Evolutionary conservation across 345 rosid genomes (phyloP), one percentile per base, ranked within the genome.

Genomic region (Gossypium sturtianum): DNA sequence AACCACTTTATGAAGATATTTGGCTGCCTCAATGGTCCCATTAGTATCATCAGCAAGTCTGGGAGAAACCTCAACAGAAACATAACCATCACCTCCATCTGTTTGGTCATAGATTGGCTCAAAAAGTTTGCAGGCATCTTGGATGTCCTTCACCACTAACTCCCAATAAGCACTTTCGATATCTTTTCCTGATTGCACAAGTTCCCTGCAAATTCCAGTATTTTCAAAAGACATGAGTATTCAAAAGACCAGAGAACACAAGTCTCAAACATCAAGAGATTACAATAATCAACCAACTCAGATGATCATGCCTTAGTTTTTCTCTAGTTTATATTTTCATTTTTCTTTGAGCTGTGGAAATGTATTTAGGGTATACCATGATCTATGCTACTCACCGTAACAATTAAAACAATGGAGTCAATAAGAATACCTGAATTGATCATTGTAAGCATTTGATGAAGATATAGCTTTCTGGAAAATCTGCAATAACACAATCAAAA

Each of bases 391-490:
- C 12, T 27, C 59, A 16, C 27, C 13, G 53, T 9, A 70, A 70
- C 3, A 17, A 23, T 29, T 70, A 17, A 9, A 34, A 70, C 27
- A 1, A 29, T 25, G 22, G 22, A 47, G 44, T 57, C 9, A 6
- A 49, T 8, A 23, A 44, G 51, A 23, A 61, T 61, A 61, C 98
- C 94, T 89, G 90, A 94, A 94, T 76, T 94, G 98, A 29, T 92
- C 98, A 79, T 92, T 92, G 76, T 94, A 94, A 71, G 98, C 98
- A 84, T 91, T 87, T 25, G 98, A 94, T 41, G 98, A 88, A 29
- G 98, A 94, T 68, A 94, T 94, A 29, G 98, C 98, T 78, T 94
- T 94, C 85, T 94, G 98, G 87, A 94, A 94, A 80, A 94, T 94
- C 98, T 94, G 97, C 82, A 87, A 79, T 13, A 27, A 75, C 65